Evolutionary conservation across 805 yeast species (phyloP).

Genomic region (Kuraishia hungarica): DNA sequence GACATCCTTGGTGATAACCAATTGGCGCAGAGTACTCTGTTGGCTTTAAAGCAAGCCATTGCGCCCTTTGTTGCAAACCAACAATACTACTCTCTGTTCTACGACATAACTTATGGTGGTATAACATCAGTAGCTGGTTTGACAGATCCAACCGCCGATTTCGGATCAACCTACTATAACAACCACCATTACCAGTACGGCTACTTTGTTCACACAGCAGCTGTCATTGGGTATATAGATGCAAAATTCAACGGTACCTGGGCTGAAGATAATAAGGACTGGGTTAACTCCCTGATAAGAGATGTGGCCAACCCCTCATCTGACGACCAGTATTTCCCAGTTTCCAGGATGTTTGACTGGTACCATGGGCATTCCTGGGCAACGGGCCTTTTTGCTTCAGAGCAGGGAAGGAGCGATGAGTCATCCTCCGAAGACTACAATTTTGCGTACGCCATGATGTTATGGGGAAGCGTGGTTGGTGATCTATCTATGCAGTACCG

Average conservation of each 20-base stretch:
- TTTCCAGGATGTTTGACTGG: constrained; percentile 68
- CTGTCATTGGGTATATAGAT: constrained; percentile 53
- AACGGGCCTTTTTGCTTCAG: constrained; percentile 59
- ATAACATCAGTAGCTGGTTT: constrained; percentile 40
- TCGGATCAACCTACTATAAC: constrained; percentile 40
- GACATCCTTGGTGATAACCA: constrained; percentile 39
- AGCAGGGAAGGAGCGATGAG: constrained; percentile 75
- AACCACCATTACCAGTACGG: constrained; percentile 56
- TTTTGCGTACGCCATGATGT: constrained; percentile 57
- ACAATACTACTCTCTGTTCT: constrained; percentile 40
- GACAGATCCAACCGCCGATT: constrained; percentile 37
- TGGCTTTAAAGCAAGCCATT: constrained; percentile 40
- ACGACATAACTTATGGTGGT: constrained; percentile 49
- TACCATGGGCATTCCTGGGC: constrained; percentile 77
- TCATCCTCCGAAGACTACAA: constrained; percentile 70
- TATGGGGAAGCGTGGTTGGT: constrained; percentile 52
- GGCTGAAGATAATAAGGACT: constrained; percentile 38
- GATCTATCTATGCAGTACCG: constrained; percentile 44
- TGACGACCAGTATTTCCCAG: constrained; percentile 53
- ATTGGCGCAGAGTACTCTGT: constrained; percentile 29
- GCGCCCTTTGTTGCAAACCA: constrained; percentile 27
- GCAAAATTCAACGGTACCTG: constrained; percentile 38
- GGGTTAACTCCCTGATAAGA: constrained; percentile 50
- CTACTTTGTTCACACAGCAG: constrained; percentile 52
- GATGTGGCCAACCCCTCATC: constrained; percentile 57